phyloP scores from a whole-genome alignment of 2,329 filamentous ascomycete species.

The Truncatella angustata region DNA sequence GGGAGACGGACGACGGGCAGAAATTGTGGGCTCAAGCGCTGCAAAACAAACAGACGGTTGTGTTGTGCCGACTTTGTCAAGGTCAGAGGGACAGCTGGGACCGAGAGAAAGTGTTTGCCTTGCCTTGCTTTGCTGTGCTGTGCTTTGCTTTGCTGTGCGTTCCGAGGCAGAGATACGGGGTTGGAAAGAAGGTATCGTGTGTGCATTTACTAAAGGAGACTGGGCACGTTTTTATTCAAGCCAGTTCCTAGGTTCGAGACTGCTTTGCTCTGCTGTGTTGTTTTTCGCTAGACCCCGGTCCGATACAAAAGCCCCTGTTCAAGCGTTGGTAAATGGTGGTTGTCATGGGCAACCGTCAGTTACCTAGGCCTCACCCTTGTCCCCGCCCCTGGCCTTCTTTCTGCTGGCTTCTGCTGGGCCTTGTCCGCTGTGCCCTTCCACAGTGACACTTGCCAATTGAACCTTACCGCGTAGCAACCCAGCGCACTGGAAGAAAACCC shows the following conservation, averaged over 20 bases:
- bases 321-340: constrained; percentile 3
- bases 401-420: too few species aligned
- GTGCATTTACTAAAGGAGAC: constrained; percentile 8
- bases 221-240: constrained; percentile 2
- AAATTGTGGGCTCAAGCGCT: not conserved
- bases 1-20: not conserved
- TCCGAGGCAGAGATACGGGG: not conserved
- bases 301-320: not conserved
- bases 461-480: too few species aligned
- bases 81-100: not conserved
- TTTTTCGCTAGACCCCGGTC: not conserved
- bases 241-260: too few species aligned
- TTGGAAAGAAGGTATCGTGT: constrained; percentile 8
- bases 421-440: too few species aligned
- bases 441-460: too few species aligned
- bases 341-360: constrained; percentile 4
- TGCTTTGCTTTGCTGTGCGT: too few species aligned
- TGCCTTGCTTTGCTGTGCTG: too few species aligned
- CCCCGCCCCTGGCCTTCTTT: too few species aligned
- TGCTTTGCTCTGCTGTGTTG: too few species aligned
- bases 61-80: not conserved
- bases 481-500: too few species aligned
- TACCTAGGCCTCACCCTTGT: too few species aligned
- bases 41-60: not conserved
- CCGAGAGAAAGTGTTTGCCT: not conserved